Percentiles rank a stretch among this genome's conserved stretches.
Conservation (phyloP, 805 yeast genomes). For the Kodamaea hsintzibuensis region DNA sequence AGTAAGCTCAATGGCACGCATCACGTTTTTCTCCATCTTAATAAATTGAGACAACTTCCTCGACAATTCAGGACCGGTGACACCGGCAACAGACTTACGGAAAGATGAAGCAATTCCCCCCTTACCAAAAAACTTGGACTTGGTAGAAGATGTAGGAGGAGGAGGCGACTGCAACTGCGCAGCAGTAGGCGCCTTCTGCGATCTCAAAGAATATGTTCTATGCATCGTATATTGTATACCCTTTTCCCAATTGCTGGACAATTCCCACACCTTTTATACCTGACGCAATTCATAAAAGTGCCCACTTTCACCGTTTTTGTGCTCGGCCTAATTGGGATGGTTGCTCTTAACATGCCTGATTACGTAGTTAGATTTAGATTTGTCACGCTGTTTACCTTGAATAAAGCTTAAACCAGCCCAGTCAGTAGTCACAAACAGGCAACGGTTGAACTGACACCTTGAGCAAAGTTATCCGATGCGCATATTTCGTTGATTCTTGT, state of each 20-base stretch:
- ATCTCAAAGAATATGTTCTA: slow-evolving; percentile 97
- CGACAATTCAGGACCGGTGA: slow-evolving; percentile 77
- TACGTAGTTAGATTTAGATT: background rate
- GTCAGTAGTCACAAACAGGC: background rate
- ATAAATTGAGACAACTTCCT: slow-evolving; percentile 72
- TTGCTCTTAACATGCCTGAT: slow-evolving; percentile 9
- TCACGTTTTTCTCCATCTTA: slow-evolving; percentile 79
- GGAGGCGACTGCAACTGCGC: slow-evolving; percentile 92
- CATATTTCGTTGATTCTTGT: background rate
- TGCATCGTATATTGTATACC: slow-evolving; percentile 59
- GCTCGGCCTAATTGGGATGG: slow-evolving; percentile 9
- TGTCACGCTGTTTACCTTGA: background rate
- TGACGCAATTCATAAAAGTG: background rate
- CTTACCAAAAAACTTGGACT: slow-evolving; percentile 87
- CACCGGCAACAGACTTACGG: slow-evolving; percentile 74
- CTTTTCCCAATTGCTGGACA: slow-evolving; percentile 2
- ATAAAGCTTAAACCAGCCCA: background rate
- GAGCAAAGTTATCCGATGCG: background rate
- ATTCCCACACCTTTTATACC: background rate
- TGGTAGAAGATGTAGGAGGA: slow-evolving; percentile 92
- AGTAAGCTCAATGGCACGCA: slow-evolving; percentile 75
- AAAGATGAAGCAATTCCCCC: slow-evolving; percentile 62
- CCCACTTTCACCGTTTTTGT: slow-evolving; percentile 1
- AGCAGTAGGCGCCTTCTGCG: slow-evolving; percentile 95
- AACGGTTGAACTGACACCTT: background rate